Conservation (phyloP, 805 yeast species). For the Wickerhamia fluorescens region DNA sequence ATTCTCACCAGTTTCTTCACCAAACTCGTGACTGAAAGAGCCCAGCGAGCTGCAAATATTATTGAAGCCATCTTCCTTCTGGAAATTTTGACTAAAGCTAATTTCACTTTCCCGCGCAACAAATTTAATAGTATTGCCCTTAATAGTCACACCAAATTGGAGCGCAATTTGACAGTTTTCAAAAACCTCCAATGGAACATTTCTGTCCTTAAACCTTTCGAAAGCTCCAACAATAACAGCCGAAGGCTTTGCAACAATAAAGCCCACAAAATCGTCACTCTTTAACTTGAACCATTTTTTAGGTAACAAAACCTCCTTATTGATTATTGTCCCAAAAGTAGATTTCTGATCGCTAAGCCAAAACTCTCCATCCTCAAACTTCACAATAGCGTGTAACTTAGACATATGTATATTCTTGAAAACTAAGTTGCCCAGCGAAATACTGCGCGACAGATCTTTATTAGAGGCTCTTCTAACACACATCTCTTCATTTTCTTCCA, state of each 20-base stretch:
- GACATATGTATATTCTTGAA: conserved; percentile 31
- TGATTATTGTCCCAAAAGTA: conserved; percentile 33
- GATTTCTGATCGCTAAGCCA: conserved; percentile 24
- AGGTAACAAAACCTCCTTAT: conserved; percentile 19
- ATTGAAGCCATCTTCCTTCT: too few relatives aligned
- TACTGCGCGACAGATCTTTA: conserved; percentile 18
- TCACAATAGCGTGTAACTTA: conserved; percentile 28
- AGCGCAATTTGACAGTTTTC: conserved; percentile 15
- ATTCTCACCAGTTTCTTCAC: conserved; percentile 5
- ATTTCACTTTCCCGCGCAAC: background rate
- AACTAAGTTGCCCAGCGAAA: conserved; percentile 22
- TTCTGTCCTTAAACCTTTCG: conserved; percentile 7
- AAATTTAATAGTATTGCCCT: conserved; percentile 9
- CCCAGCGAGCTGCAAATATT: too few relatives aligned
- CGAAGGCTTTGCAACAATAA: conserved; percentile 28
- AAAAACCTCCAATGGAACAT: conserved; percentile 16
- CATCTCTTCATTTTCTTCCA: conserved; percentile 10
- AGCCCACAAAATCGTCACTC: conserved; percentile 26
- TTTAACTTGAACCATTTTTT: conserved; percentile 8
- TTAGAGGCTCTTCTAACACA: conserved; percentile 23
- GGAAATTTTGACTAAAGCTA: too few relatives aligned
- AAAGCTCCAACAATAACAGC: conserved; percentile 10
- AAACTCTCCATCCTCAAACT: conserved; percentile 12
- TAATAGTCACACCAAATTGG: conserved; percentile 11
- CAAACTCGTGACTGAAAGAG: too few relatives aligned